These are phyloP conservation scores for Aspergillus niger DNA, from an alignment of 2,329 filamentous ascomycete genomes.

Conservation along the genomic window DNA sequence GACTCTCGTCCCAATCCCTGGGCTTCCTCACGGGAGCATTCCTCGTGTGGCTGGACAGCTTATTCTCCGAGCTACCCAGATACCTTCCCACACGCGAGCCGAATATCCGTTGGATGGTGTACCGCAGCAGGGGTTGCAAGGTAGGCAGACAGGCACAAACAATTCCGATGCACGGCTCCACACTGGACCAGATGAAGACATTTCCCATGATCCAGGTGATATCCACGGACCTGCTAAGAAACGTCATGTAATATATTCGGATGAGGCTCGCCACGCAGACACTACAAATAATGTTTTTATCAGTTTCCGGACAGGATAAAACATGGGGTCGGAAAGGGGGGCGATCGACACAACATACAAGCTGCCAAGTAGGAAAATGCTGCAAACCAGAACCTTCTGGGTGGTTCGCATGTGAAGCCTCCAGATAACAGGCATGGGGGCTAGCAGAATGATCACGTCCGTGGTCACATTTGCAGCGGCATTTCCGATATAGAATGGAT, in stretches of 20 bases:
- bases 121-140: conserved; percentile 17
- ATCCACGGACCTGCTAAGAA: conserved; percentile 16
- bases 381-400: conserved; percentile 15
- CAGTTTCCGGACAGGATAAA: not conserved
- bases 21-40: not conserved
- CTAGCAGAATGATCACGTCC: conserved; percentile 20
- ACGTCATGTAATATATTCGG: conserved; percentile 19
- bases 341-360: conserved; percentile 15
- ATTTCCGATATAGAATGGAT: conserved; percentile 21
- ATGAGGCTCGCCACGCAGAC: conserved; percentile 23
- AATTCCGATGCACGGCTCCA: conserved; percentile 25
- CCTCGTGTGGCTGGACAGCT: not conserved
- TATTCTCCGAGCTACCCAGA: not conserved
- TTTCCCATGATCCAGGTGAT: conserved; percentile 24
- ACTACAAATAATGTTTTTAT: not conserved
- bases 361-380: conserved; percentile 22
- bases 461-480: conserved; percentile 19
- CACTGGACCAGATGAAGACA: conserved; percentile 25
- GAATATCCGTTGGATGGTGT: not conserved
- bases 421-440: conserved; percentile 23
- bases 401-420: conserved; percentile 17
- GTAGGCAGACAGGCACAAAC: conserved; percentile 26
- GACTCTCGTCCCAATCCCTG: not conserved
- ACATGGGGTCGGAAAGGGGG: not conserved
- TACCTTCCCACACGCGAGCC: not conserved